Evolutionary conservation across 208 protist genomes (phyloP).

Genomic region (Wallacemonas sp.): DNA sequence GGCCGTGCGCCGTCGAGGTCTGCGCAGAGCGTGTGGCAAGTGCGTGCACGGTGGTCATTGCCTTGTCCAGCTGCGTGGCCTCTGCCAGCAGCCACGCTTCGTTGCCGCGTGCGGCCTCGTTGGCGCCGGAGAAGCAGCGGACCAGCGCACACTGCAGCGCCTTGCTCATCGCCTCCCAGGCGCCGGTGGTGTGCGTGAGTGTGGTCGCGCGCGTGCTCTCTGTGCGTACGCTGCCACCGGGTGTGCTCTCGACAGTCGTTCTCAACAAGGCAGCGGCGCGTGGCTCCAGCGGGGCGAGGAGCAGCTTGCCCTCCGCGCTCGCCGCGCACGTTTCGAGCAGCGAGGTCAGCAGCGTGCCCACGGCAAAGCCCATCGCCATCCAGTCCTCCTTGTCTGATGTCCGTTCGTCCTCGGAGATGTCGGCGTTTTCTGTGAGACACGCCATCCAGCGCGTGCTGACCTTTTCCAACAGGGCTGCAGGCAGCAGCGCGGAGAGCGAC

Average conservation of each 20-base stretch:
- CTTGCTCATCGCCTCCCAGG: conserved; percentile 1
- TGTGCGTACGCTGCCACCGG: not conserved
- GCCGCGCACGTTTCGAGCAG: not conserved
- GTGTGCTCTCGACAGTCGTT: too few species aligned
- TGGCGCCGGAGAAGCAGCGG: conserved; percentile 21
- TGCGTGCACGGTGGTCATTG: not conserved
- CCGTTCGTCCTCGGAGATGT: not conserved
- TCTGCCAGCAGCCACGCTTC: conserved; percentile 18
- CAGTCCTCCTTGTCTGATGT: not conserved
- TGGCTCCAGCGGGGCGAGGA: conserved; percentile 27
- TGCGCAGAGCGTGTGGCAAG: not conserved
- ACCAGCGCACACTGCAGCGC: conserved; percentile 39
- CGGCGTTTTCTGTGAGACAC: not conserved
- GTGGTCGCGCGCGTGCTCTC: not conserved
- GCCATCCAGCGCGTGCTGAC: conserved; percentile 13
- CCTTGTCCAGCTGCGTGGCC: conserved; percentile 7
- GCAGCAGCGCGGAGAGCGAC: conserved; percentile 17
- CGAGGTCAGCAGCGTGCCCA: not conserved
- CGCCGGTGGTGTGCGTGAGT: not conserved
- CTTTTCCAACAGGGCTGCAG: conserved; percentile 26
- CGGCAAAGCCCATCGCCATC: not conserved
- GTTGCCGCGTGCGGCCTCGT: conserved; percentile 20
- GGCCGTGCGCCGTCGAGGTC: not conserved
- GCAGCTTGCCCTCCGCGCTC: conserved; percentile 20
- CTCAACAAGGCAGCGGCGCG: conserved; percentile 18